phyloP scores from a whole-genome alignment of 495 filamentous ascomycete species.

The Chaetomium fimeti region DNA sequence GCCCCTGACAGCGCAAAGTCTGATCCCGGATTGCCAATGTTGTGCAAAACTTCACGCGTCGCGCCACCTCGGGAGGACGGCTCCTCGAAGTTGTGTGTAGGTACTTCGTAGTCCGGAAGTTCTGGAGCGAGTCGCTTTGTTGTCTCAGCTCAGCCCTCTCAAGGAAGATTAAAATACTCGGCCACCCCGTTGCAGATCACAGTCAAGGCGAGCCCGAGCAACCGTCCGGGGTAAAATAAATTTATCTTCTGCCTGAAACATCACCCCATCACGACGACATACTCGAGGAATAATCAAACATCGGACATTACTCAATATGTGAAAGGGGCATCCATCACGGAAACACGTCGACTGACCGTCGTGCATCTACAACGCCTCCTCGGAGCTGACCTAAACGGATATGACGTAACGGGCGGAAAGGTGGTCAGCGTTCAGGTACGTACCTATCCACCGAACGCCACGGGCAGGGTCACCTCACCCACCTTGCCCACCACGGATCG shows the following conservation, averaged over 20 bases:
- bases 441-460: background rate
- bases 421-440: background rate
- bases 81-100: too few species aligned
- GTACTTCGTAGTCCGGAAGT: too few species aligned
- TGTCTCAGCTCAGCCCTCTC: slow-evolving; percentile 13
- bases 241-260: background rate
- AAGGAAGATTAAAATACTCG: background rate
- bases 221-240: background rate
- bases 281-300: background rate
- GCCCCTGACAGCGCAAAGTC: background rate
- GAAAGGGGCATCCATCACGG: background rate
- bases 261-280: background rate
- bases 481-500: background rate
- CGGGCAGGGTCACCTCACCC: background rate
- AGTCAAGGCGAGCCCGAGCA: background rate
- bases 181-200: slow-evolving; percentile 4
- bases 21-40: background rate
- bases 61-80: too few species aligned
- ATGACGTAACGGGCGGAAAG: background rate
- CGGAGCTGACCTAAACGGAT: background rate
- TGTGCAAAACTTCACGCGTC: background rate
- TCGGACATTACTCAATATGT: background rate
- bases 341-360: background rate
- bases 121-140: background rate
- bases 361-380: background rate